Evolutionary conservation across 768 basidiomycete genomes (phyloP).

Genomic region (Gloeostereum incarnatum): DNA sequence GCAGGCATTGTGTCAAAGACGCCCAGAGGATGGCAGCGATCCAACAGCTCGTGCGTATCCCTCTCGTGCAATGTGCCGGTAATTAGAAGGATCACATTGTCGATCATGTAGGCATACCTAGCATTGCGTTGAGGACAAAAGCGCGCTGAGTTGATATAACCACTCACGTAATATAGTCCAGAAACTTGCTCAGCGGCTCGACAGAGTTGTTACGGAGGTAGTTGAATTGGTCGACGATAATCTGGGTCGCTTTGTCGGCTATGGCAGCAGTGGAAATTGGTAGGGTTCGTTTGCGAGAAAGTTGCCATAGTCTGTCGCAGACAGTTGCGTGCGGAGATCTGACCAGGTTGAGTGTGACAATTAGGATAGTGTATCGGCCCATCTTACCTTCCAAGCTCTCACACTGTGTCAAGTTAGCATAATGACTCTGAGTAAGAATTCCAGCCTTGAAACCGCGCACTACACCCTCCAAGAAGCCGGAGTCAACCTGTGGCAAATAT

Average conservation of each 20-base stretch:
- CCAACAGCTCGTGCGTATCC: slow-evolving; percentile 93
- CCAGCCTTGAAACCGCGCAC: slow-evolving; percentile 92
- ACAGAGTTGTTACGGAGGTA: slow-evolving; percentile 87
- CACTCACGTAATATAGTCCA: slow-evolving; percentile 96
- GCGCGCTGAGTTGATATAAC: slow-evolving; percentile 3
- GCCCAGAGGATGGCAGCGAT: slow-evolving; percentile 94
- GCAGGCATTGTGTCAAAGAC: slow-evolving; percentile 99
- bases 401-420: slow-evolving; percentile 92
- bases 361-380: neutral
- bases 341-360: slow-evolving; percentile 1
- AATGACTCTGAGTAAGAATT: slow-evolving; percentile 82
- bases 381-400: slow-evolving; percentile 86
- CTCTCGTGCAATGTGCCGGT: slow-evolving; percentile 96
- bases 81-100: slow-evolving; percentile 96
- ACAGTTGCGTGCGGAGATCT: slow-evolving; percentile 95
- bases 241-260: slow-evolving; percentile 91
- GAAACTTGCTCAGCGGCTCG: slow-evolving; percentile 82
- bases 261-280: slow-evolving; percentile 93
- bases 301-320: slow-evolving; percentile 96
- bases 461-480: slow-evolving; percentile 74
- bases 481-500: slow-evolving; percentile 40
- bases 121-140: slow-evolving; percentile 8
- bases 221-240: slow-evolving; percentile 96
- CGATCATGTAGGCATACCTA: slow-evolving; percentile 99
- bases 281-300: slow-evolving; percentile 92